A percentile compares a stretch with the other conserved stretches of the same genome.
phyloP scores from a whole-genome alignment of 345 rosid genomes.

The Citrus mangshanensis region DNA sequence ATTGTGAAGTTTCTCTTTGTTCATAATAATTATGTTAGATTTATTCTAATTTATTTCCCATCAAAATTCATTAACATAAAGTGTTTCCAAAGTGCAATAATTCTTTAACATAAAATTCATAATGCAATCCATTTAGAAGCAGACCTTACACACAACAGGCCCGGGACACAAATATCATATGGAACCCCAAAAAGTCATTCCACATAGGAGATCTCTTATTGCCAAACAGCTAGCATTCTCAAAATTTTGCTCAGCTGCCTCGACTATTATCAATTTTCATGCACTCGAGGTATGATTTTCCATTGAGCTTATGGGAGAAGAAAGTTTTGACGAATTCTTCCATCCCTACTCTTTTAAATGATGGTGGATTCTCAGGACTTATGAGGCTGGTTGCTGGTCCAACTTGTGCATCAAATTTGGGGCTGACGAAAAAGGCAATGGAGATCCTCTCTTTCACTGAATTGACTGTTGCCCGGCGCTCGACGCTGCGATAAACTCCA shows the following conservation, averaged over 20 bases:
- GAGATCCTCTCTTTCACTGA: slow-evolving; percentile 10
- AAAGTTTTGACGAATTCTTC: slow-evolving; percentile 14
- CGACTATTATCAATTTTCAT: slow-evolving; percentile 10
- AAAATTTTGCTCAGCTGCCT: background rate
- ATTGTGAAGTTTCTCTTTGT: too few relatives aligned
- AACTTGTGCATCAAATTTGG: slow-evolving; percentile 27
- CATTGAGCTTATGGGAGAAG: slow-evolving; percentile 14
- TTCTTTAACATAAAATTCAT: too few relatives aligned
- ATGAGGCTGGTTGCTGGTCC: slow-evolving; percentile 22
- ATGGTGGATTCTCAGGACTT: slow-evolving; percentile 21
- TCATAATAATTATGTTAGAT: too few relatives aligned
- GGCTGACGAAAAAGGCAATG: slow-evolving; percentile 20
- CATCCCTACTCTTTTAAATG: slow-evolving; percentile 8
- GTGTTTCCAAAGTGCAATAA: too few relatives aligned
- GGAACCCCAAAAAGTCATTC: background rate
- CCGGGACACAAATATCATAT: background rate
- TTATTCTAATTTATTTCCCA: too few relatives aligned
- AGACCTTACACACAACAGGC: too few relatives aligned
- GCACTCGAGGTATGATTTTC: slow-evolving; percentile 15
- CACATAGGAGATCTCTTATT: background rate
- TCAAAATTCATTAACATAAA: too few relatives aligned
- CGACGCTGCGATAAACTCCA: slow-evolving; percentile 24
- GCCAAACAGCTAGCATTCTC: background rate
- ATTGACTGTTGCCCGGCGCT: slow-evolving; percentile 22
- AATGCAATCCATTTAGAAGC: too few relatives aligned